These are phyloP conservation scores for Globisporangium cylindrosporum DNA, from an alignment of 352 stramenopile genomes.

Conservation along the genomic window DNA sequence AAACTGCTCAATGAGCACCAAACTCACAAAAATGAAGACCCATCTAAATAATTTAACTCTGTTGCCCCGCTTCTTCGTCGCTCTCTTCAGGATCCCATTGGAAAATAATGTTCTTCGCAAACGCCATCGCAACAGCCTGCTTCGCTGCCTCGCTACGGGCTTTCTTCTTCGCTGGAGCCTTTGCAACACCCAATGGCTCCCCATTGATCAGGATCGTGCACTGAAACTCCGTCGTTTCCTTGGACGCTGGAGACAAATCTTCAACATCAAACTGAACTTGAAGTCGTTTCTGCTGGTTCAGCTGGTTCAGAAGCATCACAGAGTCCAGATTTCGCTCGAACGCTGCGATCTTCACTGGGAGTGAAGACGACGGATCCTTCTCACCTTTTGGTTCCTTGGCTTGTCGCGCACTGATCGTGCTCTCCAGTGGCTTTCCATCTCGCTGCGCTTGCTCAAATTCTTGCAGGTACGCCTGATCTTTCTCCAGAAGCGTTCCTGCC, in stretches of 20 bases:
- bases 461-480: conserved; percentile 65
- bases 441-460: conserved; percentile 34
- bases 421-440: conserved; percentile 35
- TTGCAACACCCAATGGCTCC: conserved; percentile 27
- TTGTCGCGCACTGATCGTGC: conserved; percentile 27
- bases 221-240: conserved; percentile 41
- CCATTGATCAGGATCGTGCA: conserved; percentile 53
- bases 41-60: conserved; percentile 7
- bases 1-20: conserved; percentile 8
- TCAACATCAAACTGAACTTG: conserved; percentile 42
- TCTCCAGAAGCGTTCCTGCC: conserved; percentile 40
- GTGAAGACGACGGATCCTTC: conserved; percentile 15
- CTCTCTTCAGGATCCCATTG: conserved; percentile 27
- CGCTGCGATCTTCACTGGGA: conserved; percentile 28
- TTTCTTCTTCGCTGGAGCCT: conserved; percentile 83
- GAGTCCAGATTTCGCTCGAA: conserved; percentile 44
- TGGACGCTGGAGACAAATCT: conserved; percentile 35
- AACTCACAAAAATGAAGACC: conserved; percentile 10
- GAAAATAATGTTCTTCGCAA: conserved; percentile 50
- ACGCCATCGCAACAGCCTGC: conserved; percentile 70
- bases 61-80: conserved; percentile 6
- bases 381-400: conserved; percentile 42
- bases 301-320: conserved; percentile 51
- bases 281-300: conserved; percentile 41
- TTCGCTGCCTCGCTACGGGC: conserved; percentile 49